Percentiles rank a stretch among this genome's conserved stretches.
Conservation (phyloP, 805 yeast species). For the Candida chilensis region DNA sequence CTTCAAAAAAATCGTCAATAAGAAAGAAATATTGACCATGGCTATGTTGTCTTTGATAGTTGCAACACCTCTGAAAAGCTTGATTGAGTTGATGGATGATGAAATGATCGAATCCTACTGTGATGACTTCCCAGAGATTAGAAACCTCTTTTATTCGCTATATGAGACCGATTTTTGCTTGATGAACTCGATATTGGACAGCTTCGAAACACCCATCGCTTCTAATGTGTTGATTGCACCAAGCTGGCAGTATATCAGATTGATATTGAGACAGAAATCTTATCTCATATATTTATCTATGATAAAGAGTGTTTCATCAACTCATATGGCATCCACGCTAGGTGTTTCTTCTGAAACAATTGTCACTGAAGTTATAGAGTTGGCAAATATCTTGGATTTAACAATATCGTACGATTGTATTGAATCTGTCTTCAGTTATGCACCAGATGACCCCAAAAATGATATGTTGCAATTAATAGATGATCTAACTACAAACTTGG, state of each 20-base stretch:
- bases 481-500: constrained; percentile 2
- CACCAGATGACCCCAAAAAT: constrained; percentile 2
- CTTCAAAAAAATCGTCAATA: background rate
- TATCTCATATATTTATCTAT: constrained; percentile 20
- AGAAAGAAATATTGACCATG: background rate
- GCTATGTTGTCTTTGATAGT: background rate
- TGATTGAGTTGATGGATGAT: background rate
- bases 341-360: constrained; percentile 6
- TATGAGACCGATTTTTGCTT: too few species aligned
- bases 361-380: constrained; percentile 7
- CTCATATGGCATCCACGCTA: constrained; percentile 10
- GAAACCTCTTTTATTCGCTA: too few species aligned
- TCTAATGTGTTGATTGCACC: background rate
- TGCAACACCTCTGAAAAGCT: background rate
- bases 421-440: background rate
- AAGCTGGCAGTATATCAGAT: constrained; percentile 11
- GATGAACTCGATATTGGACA: background rate
- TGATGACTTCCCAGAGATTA: too few species aligned
- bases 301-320: constrained; percentile 9
- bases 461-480: background rate
- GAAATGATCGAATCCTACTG: background rate
- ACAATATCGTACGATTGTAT: constrained; percentile 11
- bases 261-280: constrained; percentile 15
- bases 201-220: background rate
- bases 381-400: constrained; percentile 11